Percentiles rank a stretch among this genome's conserved stretches.
Evolutionary conservation across 257 asterid species (phyloP).

Genomic region (Mitragyna speciosa): DNA sequence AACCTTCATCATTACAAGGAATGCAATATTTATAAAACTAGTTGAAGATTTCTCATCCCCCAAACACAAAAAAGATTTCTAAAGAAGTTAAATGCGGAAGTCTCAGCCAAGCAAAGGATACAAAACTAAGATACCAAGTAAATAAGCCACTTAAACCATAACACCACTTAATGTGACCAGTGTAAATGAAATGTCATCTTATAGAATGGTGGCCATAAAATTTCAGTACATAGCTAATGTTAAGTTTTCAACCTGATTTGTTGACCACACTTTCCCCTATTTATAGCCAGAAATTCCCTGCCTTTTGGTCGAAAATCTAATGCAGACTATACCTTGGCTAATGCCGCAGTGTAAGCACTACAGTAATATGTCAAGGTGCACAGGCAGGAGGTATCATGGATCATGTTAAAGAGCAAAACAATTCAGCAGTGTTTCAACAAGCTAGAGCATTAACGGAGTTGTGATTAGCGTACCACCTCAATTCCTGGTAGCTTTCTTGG

Average conservation of each 20-base stretch:
- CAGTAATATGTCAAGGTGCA: neutral
- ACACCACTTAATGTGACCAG: neutral
- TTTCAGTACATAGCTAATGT: neutral
- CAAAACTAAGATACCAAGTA: neutral
- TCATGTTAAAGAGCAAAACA: neutral
- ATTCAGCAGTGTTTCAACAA: neutral
- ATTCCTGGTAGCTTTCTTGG: neutral
- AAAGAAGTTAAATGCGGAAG: neutral
- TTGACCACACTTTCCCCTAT: neutral
- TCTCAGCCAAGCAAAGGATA: neutral
- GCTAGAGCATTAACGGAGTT: neutral
- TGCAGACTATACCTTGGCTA: neutral
- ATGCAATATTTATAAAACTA: neutral
- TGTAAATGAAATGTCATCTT: neutral
- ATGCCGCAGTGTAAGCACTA: neutral
- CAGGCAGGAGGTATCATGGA: neutral
- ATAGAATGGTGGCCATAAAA: neutral
- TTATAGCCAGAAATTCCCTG: neutral
- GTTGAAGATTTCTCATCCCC: neutral
- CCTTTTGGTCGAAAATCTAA: neutral
- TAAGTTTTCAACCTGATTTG: neutral
- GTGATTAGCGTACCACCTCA: neutral
- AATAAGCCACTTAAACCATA: neutral
- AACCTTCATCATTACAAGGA: constrained; percentile 39
- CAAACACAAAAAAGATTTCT: neutral